Percentiles rank a stretch among this genome's conserved stretches.
phyloP scores from a whole-genome alignment of 2,329 filamentous ascomycete species.

The Penicillium sp. region DNA sequence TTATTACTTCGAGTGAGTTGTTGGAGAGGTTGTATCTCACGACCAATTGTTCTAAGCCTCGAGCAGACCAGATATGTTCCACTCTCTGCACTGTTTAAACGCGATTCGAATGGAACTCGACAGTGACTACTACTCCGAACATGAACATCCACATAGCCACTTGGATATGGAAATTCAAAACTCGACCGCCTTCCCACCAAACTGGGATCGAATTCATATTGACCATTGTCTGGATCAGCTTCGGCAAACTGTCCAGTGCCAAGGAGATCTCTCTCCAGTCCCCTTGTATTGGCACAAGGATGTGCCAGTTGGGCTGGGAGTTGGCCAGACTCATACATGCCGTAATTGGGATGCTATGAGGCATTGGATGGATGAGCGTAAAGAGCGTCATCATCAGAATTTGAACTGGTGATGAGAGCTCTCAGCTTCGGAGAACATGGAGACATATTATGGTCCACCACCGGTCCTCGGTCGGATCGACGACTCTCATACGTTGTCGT shows the following conservation, averaged over 20 bases:
- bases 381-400: not conserved
- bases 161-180: not conserved
- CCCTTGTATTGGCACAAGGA: not conserved
- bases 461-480: too few species aligned
- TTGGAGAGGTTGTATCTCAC: not conserved
- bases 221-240: not conserved
- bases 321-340: not conserved
- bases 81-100: not conserved
- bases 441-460: too few species aligned
- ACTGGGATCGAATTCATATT: not conserved
- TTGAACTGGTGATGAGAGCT: not conserved
- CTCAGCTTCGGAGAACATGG: too few species aligned
- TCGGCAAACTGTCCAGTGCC: not conserved
- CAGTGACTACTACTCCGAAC: not conserved
- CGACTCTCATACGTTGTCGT: too few species aligned
- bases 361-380: not conserved
- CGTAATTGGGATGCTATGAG: not conserved
- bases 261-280: not conserved
- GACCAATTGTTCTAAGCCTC: not conserved
- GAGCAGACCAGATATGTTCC: not conserved
- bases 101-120: not conserved
- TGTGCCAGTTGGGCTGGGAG: not conserved
- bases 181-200: not conserved
- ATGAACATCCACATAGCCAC: not conserved
- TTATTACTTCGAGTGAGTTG: not conserved